Conservation (phyloP, 2,329 filamentous ascomycete species). For the Saccharata proteae region DNA sequence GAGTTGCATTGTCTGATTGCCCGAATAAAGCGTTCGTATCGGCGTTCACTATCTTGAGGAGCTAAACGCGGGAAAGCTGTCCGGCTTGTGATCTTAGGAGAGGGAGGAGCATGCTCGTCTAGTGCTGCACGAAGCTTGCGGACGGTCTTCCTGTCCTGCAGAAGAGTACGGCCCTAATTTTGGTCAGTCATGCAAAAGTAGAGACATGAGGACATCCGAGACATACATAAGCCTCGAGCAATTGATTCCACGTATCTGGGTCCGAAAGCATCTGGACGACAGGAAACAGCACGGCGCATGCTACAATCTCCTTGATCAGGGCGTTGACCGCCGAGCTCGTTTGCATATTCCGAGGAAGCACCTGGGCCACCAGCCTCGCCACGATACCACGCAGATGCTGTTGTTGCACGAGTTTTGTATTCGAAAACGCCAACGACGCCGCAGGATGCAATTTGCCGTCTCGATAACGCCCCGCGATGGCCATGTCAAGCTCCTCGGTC, state of each 20-base stretch:
- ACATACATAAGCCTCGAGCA: conserved; percentile 69
- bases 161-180: conserved; percentile 67
- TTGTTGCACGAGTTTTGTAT: conserved; percentile 76
- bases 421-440: conserved; percentile 68
- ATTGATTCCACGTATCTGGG: conserved; percentile 93
- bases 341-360: conserved; percentile 63
- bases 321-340: conserved; percentile 70
- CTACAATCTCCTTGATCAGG: conserved; percentile 78
- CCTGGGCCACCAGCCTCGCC: conserved; percentile 55
- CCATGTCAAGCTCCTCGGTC: conserved; percentile 88
- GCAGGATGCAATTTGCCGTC: conserved; percentile 83
- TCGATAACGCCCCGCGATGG: conserved; percentile 87
- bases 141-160: conserved; percentile 93
- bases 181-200: conserved; percentile 24
- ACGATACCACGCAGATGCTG: conserved; percentile 73
- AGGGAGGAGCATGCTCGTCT: conserved; percentile 85
- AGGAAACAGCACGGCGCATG: conserved; percentile 80
- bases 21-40: conserved; percentile 88
- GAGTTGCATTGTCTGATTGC: conserved; percentile 81
- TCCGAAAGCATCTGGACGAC: conserved; percentile 71
- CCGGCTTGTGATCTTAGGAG: conserved; percentile 52
- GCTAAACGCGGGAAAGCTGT: conserved; percentile 65
- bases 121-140: conserved; percentile 81
- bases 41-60: conserved; percentile 75
- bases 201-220: conserved; percentile 14